Base-by-base conservation (phyloP, 2,329 filamentous ascomycete species). In the Aspergillus clavatus region DNA sequence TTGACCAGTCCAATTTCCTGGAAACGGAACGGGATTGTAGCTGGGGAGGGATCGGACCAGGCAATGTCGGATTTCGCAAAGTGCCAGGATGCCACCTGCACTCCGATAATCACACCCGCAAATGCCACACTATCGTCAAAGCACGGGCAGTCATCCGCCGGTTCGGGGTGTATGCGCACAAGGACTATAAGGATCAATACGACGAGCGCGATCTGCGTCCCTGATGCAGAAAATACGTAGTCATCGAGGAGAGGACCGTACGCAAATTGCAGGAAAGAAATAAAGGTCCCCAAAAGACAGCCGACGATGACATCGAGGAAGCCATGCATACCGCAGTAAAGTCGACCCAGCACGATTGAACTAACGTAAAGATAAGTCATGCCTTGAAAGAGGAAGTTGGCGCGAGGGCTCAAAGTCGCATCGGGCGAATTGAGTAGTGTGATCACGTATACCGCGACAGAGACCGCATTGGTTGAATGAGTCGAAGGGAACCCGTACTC, bases 281-380 rank as follows among this genome's bases (percentile, higher is more conserved):
- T 75, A 5, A 78, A 68, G 8, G 83, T 84, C 24, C 93, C 93
- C 45, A 96, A 76, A 11, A 82, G 58, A 43, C 85, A 88, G 5
- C 93, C 93, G 45, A 93, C 68, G 11, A 93, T 70, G 19, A 97
- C 89, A 67, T 98, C 93, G 35, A 93, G 76, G 69, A 97, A 95
- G 8, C 93, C 93, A 69, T 98, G 93, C 93, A 98, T 98, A 50
- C 93, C 93, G 63, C 93, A 98, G 72, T 98, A 97, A 27, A 98
- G 75, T 16, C 93, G 83, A 5, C 93, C 93, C 51, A 97, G 73
- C 31, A 96, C 80, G 61, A 98, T 97, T 21, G 91, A 96, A 10
- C 81, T 71, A 26, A 87, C 88, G 63, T 97, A 98, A 56, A 88
- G 84, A 66, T 93, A 94, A 31, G 85, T 83, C 5, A 87, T 67